These are phyloP conservation scores for Cornus florida DNA, from an alignment of 148 eudicot genomes.

Conservation along the genomic window DNA sequence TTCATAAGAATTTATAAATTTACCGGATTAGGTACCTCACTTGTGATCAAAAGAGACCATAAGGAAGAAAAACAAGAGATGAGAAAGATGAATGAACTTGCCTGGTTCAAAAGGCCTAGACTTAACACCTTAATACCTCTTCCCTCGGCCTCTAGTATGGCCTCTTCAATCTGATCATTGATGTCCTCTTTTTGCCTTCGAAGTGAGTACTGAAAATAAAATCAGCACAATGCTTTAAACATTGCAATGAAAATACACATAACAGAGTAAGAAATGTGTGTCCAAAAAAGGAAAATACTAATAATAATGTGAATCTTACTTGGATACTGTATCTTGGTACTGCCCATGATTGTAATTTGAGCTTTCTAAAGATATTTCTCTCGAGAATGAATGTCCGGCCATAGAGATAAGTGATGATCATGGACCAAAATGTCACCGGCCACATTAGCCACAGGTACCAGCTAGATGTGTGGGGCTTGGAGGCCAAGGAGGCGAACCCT, in stretches of 20 bases:
- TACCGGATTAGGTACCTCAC: too few species aligned
- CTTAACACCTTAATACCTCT: constrained; percentile 50
- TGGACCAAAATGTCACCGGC: constrained; percentile 38
- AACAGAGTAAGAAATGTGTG: too few species aligned
- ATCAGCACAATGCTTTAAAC: not conserved
- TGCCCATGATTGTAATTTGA: constrained; percentile 50
- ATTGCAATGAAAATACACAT: not conserved
- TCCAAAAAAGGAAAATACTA: too few species aligned
- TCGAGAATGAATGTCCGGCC: constrained; percentile 28
- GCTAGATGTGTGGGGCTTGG: constrained; percentile 29
- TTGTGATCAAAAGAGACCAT: too few species aligned
- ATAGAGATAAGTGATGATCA: constrained; percentile 27
- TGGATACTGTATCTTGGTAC: constrained; percentile 47
- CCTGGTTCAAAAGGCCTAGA: constrained; percentile 72
- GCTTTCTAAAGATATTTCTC: constrained; percentile 42
- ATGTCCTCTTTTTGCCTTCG: constrained; percentile 44
- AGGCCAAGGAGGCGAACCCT: constrained; percentile 42
- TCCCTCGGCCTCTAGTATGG: constrained; percentile 55
- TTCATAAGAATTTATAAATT: too few species aligned
- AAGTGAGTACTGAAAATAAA: too few species aligned
- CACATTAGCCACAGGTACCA: constrained; percentile 39
- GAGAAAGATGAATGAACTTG: constrained; percentile 9
- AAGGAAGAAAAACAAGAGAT: too few species aligned
- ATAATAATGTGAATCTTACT: constrained; percentile 19
- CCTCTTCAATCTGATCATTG: constrained; percentile 49